These are phyloP conservation scores for Chlorociboria aeruginascens DNA, from an alignment of 495 filamentous ascomycete species.

Conservation along the genomic window DNA sequence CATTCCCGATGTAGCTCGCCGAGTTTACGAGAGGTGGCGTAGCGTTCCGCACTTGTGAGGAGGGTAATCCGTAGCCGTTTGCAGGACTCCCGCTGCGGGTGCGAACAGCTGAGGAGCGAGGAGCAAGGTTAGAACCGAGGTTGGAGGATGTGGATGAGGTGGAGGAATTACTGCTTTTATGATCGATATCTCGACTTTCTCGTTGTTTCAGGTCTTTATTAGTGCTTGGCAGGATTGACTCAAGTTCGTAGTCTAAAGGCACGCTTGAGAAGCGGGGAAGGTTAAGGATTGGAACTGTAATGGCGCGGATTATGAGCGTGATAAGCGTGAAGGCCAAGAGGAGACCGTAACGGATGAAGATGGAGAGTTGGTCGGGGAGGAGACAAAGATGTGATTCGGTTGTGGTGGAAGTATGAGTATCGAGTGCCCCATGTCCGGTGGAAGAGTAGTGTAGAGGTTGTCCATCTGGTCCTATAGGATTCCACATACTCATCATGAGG, in stretches of 20 bases:
- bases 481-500: conserved; percentile 79
- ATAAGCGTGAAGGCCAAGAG: conserved; percentile 48
- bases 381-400: conserved; percentile 84
- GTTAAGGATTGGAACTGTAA: conserved; percentile 37
- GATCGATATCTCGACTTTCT: not conserved
- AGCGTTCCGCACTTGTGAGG: conserved; percentile 5
- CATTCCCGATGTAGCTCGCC: conserved; percentile 1
- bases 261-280: conserved; percentile 29
- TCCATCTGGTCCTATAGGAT: conserved; percentile 61
- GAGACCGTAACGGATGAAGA: conserved; percentile 65
- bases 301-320: conserved; percentile 47
- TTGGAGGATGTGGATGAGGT: conserved; percentile 10
- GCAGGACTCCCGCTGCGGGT: conserved; percentile 17
- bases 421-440: conserved; percentile 13
- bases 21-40: conserved; percentile 17
- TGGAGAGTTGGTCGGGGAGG: conserved; percentile 73
- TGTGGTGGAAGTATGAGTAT: conserved; percentile 30
- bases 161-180: conserved; percentile 14
- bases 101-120: conserved; percentile 15
- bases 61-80: conserved; percentile 19
- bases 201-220: conserved; percentile 8
- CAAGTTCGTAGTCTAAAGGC: conserved; percentile 6
- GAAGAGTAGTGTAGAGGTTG: conserved; percentile 31
- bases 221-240: conserved; percentile 10
- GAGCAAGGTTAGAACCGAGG: conserved; percentile 8